Conservation (phyloP, 129 eudicot genomes). For the Flaveria linearis region DNA sequence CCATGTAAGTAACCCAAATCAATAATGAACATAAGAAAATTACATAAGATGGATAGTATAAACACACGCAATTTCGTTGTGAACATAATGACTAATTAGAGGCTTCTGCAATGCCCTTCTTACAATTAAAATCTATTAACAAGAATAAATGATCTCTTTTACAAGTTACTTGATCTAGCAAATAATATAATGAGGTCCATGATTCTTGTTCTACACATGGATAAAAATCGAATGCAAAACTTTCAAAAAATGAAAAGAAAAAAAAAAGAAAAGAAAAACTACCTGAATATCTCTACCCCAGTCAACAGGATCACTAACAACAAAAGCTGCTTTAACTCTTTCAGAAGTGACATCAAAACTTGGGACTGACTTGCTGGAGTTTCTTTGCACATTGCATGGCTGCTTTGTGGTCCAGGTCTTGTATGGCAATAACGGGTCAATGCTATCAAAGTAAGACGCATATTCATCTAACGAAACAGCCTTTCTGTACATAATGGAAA, state of each 20-base stretch:
- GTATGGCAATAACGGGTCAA: conserved; percentile 66
- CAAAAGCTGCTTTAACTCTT: conserved; percentile 66
- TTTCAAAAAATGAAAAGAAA: background rate
- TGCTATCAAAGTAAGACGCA: conserved; percentile 50
- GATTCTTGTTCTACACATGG: background rate
- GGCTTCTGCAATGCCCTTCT: background rate
- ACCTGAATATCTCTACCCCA: conserved; percentile 83
- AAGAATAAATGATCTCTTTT: background rate
- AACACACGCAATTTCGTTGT: background rate
- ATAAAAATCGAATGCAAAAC: background rate
- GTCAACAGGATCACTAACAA: conserved; percentile 76
- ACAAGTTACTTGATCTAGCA: too few relatives aligned
- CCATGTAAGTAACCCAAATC: conserved; percentile 7
- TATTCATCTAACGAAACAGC: conserved; percentile 60
- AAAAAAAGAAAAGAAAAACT: background rate
- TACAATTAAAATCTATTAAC: background rate
- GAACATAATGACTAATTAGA: background rate
- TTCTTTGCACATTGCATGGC: conserved; percentile 27
- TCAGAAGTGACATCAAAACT: conserved; percentile 35
- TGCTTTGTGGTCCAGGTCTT: conserved; percentile 56
- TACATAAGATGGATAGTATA: conserved; percentile 3
- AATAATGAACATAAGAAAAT: background rate
- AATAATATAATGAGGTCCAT: background rate
- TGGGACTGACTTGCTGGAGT: conserved; percentile 28
- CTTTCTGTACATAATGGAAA: conserved; percentile 42